Evolutionary conservation across 805 yeast genomes (phyloP).

Genomic region (Candida pseudofarinosa): DNA sequence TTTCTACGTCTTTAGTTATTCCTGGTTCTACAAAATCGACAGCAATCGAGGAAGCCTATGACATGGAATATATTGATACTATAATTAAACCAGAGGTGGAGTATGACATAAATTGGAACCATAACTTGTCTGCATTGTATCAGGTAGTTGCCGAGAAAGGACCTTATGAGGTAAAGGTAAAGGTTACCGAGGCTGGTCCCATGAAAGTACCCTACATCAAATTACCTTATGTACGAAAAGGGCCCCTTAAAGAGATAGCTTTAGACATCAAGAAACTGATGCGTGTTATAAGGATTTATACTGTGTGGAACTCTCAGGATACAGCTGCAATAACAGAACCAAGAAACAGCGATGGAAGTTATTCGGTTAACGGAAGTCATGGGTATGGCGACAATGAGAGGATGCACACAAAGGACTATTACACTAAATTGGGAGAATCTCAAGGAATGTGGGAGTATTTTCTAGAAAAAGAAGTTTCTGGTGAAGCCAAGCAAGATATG

Average conservation of each 20-base stretch:
- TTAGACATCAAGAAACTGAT: constrained; percentile 30
- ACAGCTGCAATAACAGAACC: constrained; percentile 6
- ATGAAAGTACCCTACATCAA: constrained; percentile 24
- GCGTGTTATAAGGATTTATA: constrained; percentile 16
- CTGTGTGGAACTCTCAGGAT: constrained; percentile 23
- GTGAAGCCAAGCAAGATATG: constrained; percentile 4
- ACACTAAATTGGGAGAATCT: constrained; percentile 19
- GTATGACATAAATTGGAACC: constrained; percentile 26
- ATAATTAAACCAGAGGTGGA: constrained; percentile 32
- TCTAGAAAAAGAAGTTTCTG: constrained; percentile 7
- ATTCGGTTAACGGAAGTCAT: constrained; percentile 21
- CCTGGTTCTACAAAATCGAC: constrained; percentile 21
- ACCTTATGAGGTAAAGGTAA: constrained; percentile 30
- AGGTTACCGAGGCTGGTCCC: constrained; percentile 29
- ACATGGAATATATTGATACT: constrained; percentile 25
- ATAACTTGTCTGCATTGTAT: constrained; percentile 16
- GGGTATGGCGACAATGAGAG: constrained; percentile 26
- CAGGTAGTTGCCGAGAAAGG: constrained; percentile 29
- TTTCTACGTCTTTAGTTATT: constrained; percentile 9
- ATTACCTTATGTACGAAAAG: constrained; percentile 18
- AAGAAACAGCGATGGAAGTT: constrained; percentile 24
- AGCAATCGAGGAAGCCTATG: constrained; percentile 27
- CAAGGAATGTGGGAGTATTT: constrained; percentile 37
- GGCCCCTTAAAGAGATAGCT: constrained; percentile 22
- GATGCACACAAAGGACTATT: constrained; percentile 25